Evolutionary conservation across 2,329 filamentous ascomycete species (phyloP).

Genomic region (Xylogone sp.): DNA sequence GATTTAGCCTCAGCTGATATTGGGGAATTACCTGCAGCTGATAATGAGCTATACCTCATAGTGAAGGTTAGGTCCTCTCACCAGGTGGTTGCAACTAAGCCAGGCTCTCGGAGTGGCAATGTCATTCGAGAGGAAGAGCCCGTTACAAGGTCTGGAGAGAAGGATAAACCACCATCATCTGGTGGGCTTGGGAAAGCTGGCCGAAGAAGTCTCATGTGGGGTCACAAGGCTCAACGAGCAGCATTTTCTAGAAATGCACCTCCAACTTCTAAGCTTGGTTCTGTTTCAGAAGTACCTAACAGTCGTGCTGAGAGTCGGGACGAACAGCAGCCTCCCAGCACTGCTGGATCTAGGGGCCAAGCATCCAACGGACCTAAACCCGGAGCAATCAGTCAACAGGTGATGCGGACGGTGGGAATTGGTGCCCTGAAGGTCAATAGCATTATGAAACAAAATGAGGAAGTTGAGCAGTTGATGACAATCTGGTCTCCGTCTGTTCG

Average conservation of each 20-base stretch:
- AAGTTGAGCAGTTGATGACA: constrained; percentile 70
- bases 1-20: constrained; percentile 62
- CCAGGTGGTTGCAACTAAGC: constrained; percentile 21
- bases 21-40: constrained; percentile 56
- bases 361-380: constrained; percentile 28
- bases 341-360: constrained; percentile 48
- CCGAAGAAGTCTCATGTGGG: constrained; percentile 68
- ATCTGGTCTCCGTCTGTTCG: constrained; percentile 68
- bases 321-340: constrained; percentile 45
- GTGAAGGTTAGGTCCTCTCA: constrained; percentile 58
- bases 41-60: constrained; percentile 76
- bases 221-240: constrained; percentile 51
- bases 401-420: constrained; percentile 69
- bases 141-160: constrained; percentile 13
- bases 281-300: constrained; percentile 32
- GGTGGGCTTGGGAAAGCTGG: constrained; percentile 46
- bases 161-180: constrained; percentile 44
- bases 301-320: constrained; percentile 14
- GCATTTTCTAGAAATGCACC: constrained; percentile 48
- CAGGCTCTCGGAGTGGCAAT: constrained; percentile 18
- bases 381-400: constrained; percentile 38
- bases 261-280: constrained; percentile 43
- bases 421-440: constrained; percentile 74
- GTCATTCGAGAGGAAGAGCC: constrained; percentile 20
- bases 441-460: constrained; percentile 67